Percentiles rank a stretch among this genome's conserved stretches.
phyloP scores from a whole-genome alignment of 2,329 filamentous ascomycete species.

The Zymoseptoria passerinii region DNA sequence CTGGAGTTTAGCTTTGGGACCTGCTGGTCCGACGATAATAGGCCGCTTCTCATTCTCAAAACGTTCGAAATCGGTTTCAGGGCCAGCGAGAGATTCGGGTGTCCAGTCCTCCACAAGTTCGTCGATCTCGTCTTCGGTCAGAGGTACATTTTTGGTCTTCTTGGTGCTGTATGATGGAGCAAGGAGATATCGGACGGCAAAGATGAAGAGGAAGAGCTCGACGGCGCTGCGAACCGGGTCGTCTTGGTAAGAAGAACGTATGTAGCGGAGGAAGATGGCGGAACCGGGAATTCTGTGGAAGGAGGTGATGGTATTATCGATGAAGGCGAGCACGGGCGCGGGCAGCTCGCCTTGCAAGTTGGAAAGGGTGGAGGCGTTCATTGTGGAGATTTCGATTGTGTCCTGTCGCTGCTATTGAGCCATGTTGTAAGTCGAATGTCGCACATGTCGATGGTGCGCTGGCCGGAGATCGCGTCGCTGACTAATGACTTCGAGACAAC shows the following conservation, averaged over 20 bases:
- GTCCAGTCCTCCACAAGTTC: conserved; percentile 95
- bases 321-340: conserved; percentile 46
- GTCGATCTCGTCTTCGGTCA: conserved; percentile 94
- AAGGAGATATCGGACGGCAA: conserved; percentile 88
- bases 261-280: conserved; percentile 87
- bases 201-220: conserved; percentile 86
- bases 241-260: conserved; percentile 95
- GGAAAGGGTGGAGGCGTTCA: conserved; percentile 17
- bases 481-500: neutral
- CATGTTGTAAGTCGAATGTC: neutral
- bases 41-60: conserved; percentile 76
- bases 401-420: neutral
- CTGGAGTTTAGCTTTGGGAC: conserved; percentile 74
- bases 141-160: conserved; percentile 79
- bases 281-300: conserved; percentile 93
- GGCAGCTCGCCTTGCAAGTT: conserved; percentile 44
- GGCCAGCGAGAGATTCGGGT: conserved; percentile 79
- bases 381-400: conserved; percentile 1
- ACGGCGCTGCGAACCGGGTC: conserved; percentile 90
- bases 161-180: conserved; percentile 87
- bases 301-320: conserved; percentile 46
- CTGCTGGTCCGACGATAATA: conserved; percentile 80
- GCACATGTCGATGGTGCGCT: neutral
- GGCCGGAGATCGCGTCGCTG: neutral
- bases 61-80: conserved; percentile 66